A percentile compares a stretch with the other conserved stretches of the same genome.
Evolutionary conservation across 148 eudicot species (phyloP).

Genomic region (Selenicereus undatus): DNA sequence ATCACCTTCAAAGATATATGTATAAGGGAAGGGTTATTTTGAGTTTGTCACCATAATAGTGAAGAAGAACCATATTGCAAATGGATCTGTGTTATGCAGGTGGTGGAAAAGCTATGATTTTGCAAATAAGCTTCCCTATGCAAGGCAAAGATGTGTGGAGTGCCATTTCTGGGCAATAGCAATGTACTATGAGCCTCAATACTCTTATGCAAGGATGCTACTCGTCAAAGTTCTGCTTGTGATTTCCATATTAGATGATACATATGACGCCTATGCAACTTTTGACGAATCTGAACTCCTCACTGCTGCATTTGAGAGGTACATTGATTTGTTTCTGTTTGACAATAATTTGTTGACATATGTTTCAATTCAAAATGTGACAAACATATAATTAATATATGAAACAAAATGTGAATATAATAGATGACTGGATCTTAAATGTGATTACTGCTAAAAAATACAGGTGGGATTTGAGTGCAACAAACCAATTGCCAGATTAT

Average conservation of each 20-base stretch:
- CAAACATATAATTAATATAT: too few species aligned
- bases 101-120: conserved; percentile 38
- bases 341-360: not conserved
- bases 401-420: too few species aligned
- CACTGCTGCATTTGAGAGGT: conserved; percentile 29
- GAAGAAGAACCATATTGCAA: too few species aligned
- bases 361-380: too few species aligned
- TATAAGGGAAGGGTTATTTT: too few species aligned
- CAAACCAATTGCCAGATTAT: conserved; percentile 13
- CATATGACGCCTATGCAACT: conserved; percentile 45
- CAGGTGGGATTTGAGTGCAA: conserved; percentile 23
- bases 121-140: conserved; percentile 30
- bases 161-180: conserved; percentile 30
- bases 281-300: conserved; percentile 36
- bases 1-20: too few species aligned
- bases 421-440: not conserved
- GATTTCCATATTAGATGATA: conserved; percentile 37
- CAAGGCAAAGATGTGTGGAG: conserved; percentile 39
- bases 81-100: conserved; percentile 1
- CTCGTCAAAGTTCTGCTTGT: conserved; percentile 22
- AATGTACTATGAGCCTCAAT: conserved; percentile 33
- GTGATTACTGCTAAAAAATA: not conserved
- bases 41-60: too few species aligned
- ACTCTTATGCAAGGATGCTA: conserved; percentile 28
- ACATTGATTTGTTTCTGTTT: not conserved